These are phyloP conservation scores for Phyllosticta citriasiana DNA, from an alignment of 2,329 filamentous ascomycete genomes.

Conservation along the genomic window DNA sequence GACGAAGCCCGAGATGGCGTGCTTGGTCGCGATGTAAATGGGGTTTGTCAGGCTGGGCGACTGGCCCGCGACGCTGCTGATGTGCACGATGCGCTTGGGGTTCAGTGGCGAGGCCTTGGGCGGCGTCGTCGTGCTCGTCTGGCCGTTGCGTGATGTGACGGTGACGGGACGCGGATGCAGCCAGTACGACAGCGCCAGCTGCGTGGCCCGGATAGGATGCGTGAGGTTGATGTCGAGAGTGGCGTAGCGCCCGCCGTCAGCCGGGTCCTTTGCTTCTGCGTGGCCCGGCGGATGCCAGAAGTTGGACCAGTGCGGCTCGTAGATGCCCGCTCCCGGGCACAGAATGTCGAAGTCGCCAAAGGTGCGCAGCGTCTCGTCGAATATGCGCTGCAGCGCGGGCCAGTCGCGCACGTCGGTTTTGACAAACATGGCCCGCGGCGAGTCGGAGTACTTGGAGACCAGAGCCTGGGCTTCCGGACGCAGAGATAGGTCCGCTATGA, in stretches of 20 bases:
- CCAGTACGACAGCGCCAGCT: slow-evolving; percentile 38
- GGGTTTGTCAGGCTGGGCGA: slow-evolving; percentile 27
- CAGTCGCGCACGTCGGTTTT: slow-evolving; percentile 34
- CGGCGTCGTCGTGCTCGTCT: not conserved
- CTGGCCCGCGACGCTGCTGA: slow-evolving; percentile 37
- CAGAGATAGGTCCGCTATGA: slow-evolving; percentile 38
- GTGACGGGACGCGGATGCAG: slow-evolving; percentile 22
- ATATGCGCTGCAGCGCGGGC: slow-evolving; percentile 24
- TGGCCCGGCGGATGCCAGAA: slow-evolving; percentile 40
- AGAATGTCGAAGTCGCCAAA: slow-evolving; percentile 35
- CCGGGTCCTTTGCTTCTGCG: slow-evolving; percentile 23
- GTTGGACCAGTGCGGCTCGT: slow-evolving; percentile 38
- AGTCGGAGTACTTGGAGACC: slow-evolving; percentile 17
- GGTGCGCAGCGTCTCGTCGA: slow-evolving; percentile 18
- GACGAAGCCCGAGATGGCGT: slow-evolving; percentile 38
- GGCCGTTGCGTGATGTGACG: slow-evolving; percentile 9
- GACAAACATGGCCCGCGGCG: slow-evolving; percentile 33
- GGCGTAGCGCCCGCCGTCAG: slow-evolving; percentile 23
- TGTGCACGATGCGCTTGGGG: slow-evolving; percentile 37
- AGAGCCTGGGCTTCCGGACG: slow-evolving; percentile 38
- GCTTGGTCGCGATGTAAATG: slow-evolving; percentile 37
- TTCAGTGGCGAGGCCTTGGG: slow-evolving; percentile 28
- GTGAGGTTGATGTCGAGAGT: slow-evolving; percentile 38
- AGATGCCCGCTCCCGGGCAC: slow-evolving; percentile 40
- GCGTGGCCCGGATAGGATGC: slow-evolving; percentile 38